Percentiles rank a stretch among this genome's conserved stretches.
Evolutionary conservation across 805 yeast genomes (phyloP).

Genomic region (Candida taoyuanica): DNA sequence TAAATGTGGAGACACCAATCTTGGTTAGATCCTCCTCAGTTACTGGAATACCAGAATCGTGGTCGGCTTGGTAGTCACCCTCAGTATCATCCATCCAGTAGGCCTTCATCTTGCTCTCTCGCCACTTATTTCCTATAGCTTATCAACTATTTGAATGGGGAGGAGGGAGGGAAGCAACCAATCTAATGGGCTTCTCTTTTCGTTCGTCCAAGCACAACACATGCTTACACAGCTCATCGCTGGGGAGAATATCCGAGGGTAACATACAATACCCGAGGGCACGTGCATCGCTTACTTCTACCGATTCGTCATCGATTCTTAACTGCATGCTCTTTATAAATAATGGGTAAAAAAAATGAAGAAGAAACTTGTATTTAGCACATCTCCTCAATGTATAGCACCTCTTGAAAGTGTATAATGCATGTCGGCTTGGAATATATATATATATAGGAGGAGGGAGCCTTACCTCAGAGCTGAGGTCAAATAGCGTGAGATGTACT

Average conservation of each 20-base stretch:
- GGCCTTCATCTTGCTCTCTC: conserved; percentile 31
- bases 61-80: conserved; percentile 61
- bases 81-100: conserved; percentile 60
- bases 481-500: conserved; percentile 46
- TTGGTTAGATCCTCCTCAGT: conserved; percentile 42
- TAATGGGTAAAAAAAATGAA: not conserved
- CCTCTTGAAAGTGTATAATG: too few species aligned
- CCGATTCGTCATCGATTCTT: not conserved
- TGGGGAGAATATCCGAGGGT: not conserved
- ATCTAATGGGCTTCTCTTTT: too few species aligned
- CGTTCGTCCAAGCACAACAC: too few species aligned
- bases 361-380: not conserved
- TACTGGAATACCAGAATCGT: conserved; percentile 63
- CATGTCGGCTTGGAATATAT: too few species aligned
- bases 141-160: too few species aligned
- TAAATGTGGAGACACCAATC: conserved; percentile 66
- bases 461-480: conserved; percentile 1
- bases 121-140: not conserved
- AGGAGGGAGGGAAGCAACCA: too few species aligned
- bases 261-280: not conserved
- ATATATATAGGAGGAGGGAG: too few species aligned
- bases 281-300: too few species aligned
- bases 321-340: not conserved
- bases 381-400: too few species aligned
- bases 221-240: too few species aligned